A percentile compares a stretch with the other conserved stretches of the same genome.
Evolutionary conservation across 192 early-diverging fungal genomes (phyloP).

Genomic region (Funneliformis geosporum): DNA sequence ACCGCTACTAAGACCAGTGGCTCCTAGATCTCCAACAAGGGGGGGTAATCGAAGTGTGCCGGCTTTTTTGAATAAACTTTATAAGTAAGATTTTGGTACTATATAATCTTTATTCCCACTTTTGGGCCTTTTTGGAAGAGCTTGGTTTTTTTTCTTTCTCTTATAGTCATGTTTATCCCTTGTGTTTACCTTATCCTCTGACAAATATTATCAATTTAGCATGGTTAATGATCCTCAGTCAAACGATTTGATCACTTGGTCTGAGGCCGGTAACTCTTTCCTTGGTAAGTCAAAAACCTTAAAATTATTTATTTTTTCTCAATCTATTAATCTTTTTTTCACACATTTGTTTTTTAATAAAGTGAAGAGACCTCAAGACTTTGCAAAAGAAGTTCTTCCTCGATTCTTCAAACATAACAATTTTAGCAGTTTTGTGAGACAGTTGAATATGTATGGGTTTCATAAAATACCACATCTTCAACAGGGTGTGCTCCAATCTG

Average conservation of each 20-base stretch:
- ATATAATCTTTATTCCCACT: not conserved
- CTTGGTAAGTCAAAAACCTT: slow-evolving; percentile 49
- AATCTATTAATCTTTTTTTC: slow-evolving; percentile 1
- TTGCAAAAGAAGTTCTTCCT: slow-evolving; percentile 81
- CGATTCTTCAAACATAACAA: slow-evolving; percentile 92
- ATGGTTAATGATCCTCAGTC: slow-evolving; percentile 90
- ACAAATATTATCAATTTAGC: slow-evolving; percentile 43
- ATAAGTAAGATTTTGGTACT: slow-evolving; percentile 12
- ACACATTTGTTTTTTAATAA: not conserved
- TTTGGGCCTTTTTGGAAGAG: not conserved
- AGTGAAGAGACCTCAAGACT: slow-evolving; percentile 72
- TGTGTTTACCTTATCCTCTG: not conserved
- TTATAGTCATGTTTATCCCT: not conserved
- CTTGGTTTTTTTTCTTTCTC: not conserved
- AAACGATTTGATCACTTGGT: slow-evolving; percentile 89
- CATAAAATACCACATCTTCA: slow-evolving; percentile 95
- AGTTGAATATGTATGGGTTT: slow-evolving; percentile 96
- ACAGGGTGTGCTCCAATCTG: slow-evolving; percentile 81
- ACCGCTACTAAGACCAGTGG: not conserved
- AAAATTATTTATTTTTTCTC: not conserved
- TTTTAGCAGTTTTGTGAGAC: slow-evolving; percentile 87
- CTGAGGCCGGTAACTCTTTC: slow-evolving; percentile 85
- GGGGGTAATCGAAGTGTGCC: slow-evolving; percentile 18
- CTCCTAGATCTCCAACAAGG: slow-evolving; percentile 4
- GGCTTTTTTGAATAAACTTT: slow-evolving; percentile 29